Evolutionary conservation across 306 rosid genomes (phyloP), one percentile per base, ranked within the genome.

Genomic region (Malus sieversii): DNA sequence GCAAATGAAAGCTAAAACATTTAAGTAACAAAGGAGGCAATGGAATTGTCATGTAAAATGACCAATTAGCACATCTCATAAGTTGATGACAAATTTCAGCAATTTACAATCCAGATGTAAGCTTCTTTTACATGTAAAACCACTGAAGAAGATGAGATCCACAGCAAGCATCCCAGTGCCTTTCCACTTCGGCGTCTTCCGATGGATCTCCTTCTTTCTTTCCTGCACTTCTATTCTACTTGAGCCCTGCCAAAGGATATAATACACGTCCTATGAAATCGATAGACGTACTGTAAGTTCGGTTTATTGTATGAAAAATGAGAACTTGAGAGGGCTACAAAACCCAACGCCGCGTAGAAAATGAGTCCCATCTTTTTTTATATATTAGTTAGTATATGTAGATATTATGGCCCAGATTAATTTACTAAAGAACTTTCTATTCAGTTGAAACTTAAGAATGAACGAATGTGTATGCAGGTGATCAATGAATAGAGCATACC

Each of bases 401-500:
- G 38, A 27, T 5, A 55, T 20, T n/a, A 7, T n/a, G 62, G 12
- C 62, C 62, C 25, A 6, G n/a, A 5, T 6, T 27, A 48, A 27
- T 27, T 6, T 27, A 13, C 1, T 2, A 16, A 63, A 30, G 4
- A 18, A 18, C 10, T 63, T 62, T 63, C 44, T 38, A 32, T 64
- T 64, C 19, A 4, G 66, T 14, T 35, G 29, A 80, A 67, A 15
- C 13, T 25, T 11, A 38, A 32, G 74, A 51, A 40, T 29, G 57
- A 58, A 73, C 19, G 66, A 77, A 79, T 66, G 71, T 32, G 42
- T 60, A 13, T 35, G 78, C 35, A 55, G 61, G 66, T 22, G 51
- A 74, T 71, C 52, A 59, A 25, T 20, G 79, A 58, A 61, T 12
- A 82, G 25, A 46, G 71, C 91, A 71, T 90, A 90, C 98, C 98